These are phyloP conservation scores for Colletotrichum simmondsii DNA, from an alignment of 2,329 filamentous ascomycete species.

Conservation along the genomic window DNA sequence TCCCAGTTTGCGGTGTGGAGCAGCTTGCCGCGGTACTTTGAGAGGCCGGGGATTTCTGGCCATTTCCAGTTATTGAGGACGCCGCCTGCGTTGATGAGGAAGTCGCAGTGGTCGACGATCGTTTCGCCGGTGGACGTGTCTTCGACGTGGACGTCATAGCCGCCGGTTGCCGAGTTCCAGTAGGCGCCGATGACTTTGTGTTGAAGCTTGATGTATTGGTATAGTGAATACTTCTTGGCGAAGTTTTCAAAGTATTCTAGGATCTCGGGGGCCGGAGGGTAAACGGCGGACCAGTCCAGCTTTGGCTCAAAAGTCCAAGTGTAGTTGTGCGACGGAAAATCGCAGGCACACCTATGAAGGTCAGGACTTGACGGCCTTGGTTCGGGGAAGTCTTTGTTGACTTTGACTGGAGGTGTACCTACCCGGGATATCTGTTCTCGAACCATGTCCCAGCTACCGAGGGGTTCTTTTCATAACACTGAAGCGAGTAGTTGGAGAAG, in stretches of 20 bases:
- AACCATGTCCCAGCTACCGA: constrained; percentile 66
- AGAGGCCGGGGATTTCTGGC: constrained; percentile 59
- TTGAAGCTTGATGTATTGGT: constrained; percentile 44
- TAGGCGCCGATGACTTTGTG: constrained; percentile 42
- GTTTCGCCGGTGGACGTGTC: constrained; percentile 41
- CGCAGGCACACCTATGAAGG: constrained; percentile 52
- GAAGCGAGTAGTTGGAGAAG: constrained; percentile 51
- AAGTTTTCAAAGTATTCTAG: constrained; percentile 57
- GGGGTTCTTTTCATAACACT: constrained; percentile 64
- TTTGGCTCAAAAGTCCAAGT: constrained; percentile 64
- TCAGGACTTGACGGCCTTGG: background rate
- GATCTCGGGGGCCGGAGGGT: constrained; percentile 54
- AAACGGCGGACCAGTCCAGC: constrained; percentile 64
- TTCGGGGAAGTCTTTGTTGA: background rate
- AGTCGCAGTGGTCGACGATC: constrained; percentile 53
- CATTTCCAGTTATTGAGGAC: constrained; percentile 64
- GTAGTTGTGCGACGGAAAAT: constrained; percentile 64
- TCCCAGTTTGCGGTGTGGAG: constrained; percentile 67
- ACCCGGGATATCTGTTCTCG: constrained; percentile 59
- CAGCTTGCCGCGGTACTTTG: constrained; percentile 57
- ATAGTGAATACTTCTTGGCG: constrained; percentile 49
- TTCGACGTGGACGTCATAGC: constrained; percentile 48
- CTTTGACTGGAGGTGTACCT: constrained; percentile 9
- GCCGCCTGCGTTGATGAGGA: constrained; percentile 60
- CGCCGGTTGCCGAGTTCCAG: constrained; percentile 48